phyloP scores from a whole-genome alignment of 1,284 basidiomycete genomes.

The Naganishia liquefaciens region DNA sequence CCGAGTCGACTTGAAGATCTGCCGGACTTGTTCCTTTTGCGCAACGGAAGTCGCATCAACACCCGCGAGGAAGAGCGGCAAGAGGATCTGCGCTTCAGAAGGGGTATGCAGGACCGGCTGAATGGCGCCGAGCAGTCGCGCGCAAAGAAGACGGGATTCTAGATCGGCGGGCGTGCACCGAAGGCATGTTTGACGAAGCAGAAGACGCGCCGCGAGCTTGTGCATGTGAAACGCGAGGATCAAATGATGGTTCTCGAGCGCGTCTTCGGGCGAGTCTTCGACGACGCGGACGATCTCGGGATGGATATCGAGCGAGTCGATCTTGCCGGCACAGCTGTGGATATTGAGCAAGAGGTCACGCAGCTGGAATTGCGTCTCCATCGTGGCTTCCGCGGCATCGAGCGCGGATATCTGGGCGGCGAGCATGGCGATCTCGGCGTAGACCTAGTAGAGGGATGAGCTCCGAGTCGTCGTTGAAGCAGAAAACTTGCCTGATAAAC shows the following conservation, averaged over 20 bases:
- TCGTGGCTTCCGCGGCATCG: not conserved
- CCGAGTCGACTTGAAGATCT: conserved; percentile 25
- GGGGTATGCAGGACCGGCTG: conserved; percentile 41
- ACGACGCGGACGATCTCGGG: conserved; percentile 6
- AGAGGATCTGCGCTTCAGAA: conserved; percentile 43
- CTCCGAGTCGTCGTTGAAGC: not conserved
- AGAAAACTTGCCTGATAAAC: conserved; percentile 37
- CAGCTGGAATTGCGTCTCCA: conserved; percentile 11
- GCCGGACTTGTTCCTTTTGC: conserved; percentile 11
- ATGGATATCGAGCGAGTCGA: conserved; percentile 24
- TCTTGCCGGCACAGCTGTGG: conserved; percentile 24
- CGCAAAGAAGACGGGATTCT: conserved; percentile 39
- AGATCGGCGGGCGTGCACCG: conserved; percentile 38
- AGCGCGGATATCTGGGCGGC: conserved; percentile 35
- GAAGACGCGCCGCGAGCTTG: conserved; percentile 42
- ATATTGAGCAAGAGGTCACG: conserved; percentile 15
- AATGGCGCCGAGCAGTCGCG: conserved; percentile 39
- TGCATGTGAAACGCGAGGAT: conserved; percentile 43
- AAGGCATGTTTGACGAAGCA: conserved; percentile 41
- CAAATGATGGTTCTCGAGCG: conserved; percentile 32
- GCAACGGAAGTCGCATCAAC: conserved; percentile 35
- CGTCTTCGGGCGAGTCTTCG: conserved; percentile 29
- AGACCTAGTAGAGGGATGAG: conserved; percentile 33
- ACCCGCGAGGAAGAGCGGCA: conserved; percentile 45
- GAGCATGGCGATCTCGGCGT: conserved; percentile 38